A percentile compares a stretch with the other conserved stretches of the same genome.
These are phyloP conservation scores for Aaosphaeria pasadenensis DNA, from an alignment of 2,329 filamentous ascomycete genomes.

Conservation along the genomic window DNA sequence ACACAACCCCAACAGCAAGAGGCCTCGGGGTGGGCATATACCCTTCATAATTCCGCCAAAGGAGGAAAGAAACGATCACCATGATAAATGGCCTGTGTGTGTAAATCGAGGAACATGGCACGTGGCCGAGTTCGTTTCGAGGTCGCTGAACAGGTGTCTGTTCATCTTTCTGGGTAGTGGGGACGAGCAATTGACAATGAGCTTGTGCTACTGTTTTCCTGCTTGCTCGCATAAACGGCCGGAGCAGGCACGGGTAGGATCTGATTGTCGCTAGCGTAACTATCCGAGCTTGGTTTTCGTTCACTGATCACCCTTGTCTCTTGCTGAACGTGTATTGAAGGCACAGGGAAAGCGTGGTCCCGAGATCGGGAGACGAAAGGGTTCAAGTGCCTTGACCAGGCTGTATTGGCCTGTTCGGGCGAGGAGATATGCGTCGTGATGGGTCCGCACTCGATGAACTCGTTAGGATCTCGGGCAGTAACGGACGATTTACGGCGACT, in stretches of 20 bases:
- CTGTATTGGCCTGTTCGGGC: constrained; percentile 6
- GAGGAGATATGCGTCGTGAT: constrained; percentile 2
- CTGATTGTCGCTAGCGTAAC: constrained; percentile 13
- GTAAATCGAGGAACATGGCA: too few relatives aligned
- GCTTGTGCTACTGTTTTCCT: background rate
- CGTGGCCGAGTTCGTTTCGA: too few relatives aligned
- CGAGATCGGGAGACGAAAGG: constrained; percentile 10
- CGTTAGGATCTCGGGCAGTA: background rate
- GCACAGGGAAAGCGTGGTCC: constrained; percentile 2
- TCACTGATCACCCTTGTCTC: constrained; percentile 17
- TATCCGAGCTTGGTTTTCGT: constrained; percentile 17
- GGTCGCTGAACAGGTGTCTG: too few relatives aligned
- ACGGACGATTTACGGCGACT: constrained; percentile 1
- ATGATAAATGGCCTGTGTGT: too few relatives aligned
- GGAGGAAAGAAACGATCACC: too few relatives aligned
- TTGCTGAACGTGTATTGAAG: constrained; percentile 22
- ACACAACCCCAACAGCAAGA: too few relatives aligned
- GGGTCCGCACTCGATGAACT: constrained; percentile 8
- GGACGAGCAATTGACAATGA: background rate
- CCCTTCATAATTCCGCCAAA: too few relatives aligned
- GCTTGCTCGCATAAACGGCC: background rate
- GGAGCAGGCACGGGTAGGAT: constrained; percentile 9
- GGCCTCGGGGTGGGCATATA: too few relatives aligned
- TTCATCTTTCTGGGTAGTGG: too few relatives aligned
- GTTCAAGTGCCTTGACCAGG: constrained; percentile 9